Conservation (phyloP, 306 rosid species). For the Acacia melanoxylon region DNA sequence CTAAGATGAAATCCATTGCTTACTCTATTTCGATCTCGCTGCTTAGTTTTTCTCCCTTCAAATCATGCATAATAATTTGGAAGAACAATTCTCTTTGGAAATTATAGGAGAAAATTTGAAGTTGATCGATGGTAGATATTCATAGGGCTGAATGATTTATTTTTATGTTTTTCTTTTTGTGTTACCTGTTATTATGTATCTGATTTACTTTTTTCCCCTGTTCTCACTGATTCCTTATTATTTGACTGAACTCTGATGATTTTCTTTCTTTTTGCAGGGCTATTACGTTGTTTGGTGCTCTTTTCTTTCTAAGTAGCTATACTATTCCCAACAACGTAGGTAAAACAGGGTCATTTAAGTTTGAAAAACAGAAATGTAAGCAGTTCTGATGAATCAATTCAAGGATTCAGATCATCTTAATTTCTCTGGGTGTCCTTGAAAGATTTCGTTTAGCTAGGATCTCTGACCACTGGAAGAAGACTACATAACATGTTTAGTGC, state of each 20-base stretch:
- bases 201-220: not conserved
- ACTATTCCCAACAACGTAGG: conserved; percentile 2
- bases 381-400: conserved; percentile 9
- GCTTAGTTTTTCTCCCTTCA: not conserved
- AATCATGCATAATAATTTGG: not conserved
- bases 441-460: conserved; percentile 29
- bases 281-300: conserved; percentile 27
- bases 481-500: conserved; percentile 11
- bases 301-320: not conserved
- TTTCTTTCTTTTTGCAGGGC: conserved; percentile 42
- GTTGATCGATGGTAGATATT: not conserved
- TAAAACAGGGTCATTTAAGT: not conserved
- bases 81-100: not conserved
- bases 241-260: conserved; percentile 18
- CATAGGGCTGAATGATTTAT: not conserved
- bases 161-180: not conserved
- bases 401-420: conserved; percentile 28
- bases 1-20: not conserved
- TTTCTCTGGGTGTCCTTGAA: conserved; percentile 24
- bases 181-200: not conserved
- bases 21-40: not conserved
- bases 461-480: conserved; percentile 30
- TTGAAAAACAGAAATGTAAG: not conserved
- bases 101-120: not conserved
- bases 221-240: conserved; percentile 21